Evolutionary conservation across 2,329 filamentous ascomycete genomes (phyloP).

Genomic region (Canariomyces notabilis): DNA sequence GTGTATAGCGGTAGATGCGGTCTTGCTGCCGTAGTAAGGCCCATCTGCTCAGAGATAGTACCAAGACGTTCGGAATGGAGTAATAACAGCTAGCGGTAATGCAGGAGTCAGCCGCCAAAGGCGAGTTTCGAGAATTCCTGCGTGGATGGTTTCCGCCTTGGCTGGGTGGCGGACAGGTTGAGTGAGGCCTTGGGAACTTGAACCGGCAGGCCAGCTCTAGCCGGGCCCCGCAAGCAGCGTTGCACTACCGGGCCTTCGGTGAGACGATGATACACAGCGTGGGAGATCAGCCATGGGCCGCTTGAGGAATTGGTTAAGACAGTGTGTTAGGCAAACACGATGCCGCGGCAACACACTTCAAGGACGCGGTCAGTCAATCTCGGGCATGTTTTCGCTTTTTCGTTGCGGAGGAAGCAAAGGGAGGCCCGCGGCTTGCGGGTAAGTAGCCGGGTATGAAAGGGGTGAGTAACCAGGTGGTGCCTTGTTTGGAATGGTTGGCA

Average conservation of each 20-base stretch:
- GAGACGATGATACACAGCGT: constrained; percentile 3
- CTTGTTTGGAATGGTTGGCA: constrained; percentile 3
- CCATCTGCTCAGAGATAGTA: too few species aligned
- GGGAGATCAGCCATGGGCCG: constrained; percentile 11
- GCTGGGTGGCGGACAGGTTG: too few species aligned
- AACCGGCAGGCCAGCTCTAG: constrained; percentile 9
- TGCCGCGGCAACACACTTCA: constrained; percentile 2
- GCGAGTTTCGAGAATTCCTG: too few species aligned
- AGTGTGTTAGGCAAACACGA: constrained; percentile 6
- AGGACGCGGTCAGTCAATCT: constrained; percentile 1
- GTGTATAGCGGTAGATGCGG: too few species aligned
- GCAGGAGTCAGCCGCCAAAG: too few species aligned
- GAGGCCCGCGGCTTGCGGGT: constrained; percentile 11
- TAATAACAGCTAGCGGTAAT: too few species aligned
- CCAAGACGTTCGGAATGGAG: too few species aligned
- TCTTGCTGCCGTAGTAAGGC: constrained; percentile 7
- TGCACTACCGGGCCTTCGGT: constrained; percentile 4
- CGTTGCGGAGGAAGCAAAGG: constrained; percentile 3
- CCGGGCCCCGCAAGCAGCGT: constrained; percentile 12
- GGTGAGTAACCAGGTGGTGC: constrained; percentile 11
- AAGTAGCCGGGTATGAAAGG: constrained; percentile 16
- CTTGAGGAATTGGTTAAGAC: constrained; percentile 10
- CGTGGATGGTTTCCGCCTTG: too few species aligned
- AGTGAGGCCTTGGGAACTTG: too few species aligned
- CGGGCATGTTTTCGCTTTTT: too few species aligned